Conservation (phyloP, 23 red algal species). For the Cyanidioschyzon merolae region DNA sequence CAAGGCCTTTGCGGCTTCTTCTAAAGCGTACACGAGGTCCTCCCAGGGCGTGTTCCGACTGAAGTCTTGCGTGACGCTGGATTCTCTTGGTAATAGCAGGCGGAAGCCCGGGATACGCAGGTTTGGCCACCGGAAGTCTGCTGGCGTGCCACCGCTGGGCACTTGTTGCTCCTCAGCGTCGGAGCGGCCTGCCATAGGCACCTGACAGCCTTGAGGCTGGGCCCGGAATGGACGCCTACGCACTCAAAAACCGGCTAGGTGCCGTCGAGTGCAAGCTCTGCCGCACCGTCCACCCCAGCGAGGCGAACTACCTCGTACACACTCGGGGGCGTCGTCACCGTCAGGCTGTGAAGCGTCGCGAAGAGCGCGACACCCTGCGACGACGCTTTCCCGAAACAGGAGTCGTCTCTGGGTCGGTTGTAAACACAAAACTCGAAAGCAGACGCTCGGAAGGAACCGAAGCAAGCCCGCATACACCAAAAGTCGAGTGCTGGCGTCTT, state of each 20-base stretch:
- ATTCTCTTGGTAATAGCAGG: not conserved
- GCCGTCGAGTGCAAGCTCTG: conserved; percentile 90
- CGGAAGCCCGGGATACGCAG: no score
- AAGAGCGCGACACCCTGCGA: not conserved
- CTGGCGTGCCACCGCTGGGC: no score
- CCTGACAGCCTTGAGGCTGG: conserved; percentile 82
- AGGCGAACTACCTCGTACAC: conserved; percentile 93
- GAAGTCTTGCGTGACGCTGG: not conserved
- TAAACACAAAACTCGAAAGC: no score
- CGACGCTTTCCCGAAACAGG: not conserved
- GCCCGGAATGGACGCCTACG: conserved; percentile 77
- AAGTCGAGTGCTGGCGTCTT: not conserved
- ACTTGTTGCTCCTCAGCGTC: no score
- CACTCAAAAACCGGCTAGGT: conserved; percentile 86
- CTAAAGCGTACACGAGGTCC: not conserved
- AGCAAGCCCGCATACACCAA: not conserved
- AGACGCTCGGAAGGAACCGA: not conserved
- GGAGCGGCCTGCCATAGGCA: no score
- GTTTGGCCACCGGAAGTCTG: no score
- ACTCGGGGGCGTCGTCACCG: conserved; percentile 77
- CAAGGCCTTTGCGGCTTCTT: not conserved
- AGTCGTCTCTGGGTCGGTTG: not conserved
- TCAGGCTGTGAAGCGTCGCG: not conserved
- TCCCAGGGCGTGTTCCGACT: not conserved
- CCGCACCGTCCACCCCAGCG: conserved; percentile 73